These are phyloP conservation scores for Claviceps capensis DNA, from an alignment of 2,329 filamentous ascomycete genomes.

Conservation along the genomic window DNA sequence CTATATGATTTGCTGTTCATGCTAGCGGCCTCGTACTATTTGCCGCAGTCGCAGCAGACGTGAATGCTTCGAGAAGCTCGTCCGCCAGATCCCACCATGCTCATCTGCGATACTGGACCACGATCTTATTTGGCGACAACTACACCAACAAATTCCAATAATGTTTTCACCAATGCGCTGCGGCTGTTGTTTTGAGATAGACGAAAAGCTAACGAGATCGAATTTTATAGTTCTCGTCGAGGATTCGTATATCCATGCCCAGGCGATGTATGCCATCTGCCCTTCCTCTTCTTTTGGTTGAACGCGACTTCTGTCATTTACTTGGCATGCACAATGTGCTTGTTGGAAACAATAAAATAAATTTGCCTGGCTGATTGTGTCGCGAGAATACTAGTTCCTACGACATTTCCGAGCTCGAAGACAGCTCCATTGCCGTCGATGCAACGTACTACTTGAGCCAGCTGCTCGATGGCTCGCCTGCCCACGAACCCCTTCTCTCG, in stretches of 20 bases:
- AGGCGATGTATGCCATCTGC: conserved; percentile 19
- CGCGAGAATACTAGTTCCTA: conserved; percentile 30
- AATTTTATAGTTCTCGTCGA: conserved; percentile 20
- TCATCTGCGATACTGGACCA: neutral
- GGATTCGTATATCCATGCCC: conserved; percentile 26
- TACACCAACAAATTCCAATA: conserved; percentile 4
- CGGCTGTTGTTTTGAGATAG: neutral
- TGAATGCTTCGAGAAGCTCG: neutral
- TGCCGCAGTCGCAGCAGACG: neutral
- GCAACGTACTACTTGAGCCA: conserved; percentile 78
- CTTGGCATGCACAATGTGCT: neutral
- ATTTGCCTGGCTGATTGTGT: neutral
- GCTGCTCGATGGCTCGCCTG: conserved; percentile 55
- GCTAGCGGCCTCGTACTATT: neutral
- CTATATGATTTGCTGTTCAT: neutral
- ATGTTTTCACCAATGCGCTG: neutral
- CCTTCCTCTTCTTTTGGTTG: neutral
- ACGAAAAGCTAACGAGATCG: conserved; percentile 3
- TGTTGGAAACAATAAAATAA: neutral
- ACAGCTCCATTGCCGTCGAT: conserved; percentile 69
- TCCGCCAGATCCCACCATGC: neutral
- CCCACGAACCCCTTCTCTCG: conserved; percentile 75
- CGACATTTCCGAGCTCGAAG: conserved; percentile 57
- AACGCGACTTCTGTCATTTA: neutral
- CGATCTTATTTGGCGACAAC: neutral